Conservation (phyloP, 345 rosid genomes). For the Eucalyptus melliodora region DNA sequence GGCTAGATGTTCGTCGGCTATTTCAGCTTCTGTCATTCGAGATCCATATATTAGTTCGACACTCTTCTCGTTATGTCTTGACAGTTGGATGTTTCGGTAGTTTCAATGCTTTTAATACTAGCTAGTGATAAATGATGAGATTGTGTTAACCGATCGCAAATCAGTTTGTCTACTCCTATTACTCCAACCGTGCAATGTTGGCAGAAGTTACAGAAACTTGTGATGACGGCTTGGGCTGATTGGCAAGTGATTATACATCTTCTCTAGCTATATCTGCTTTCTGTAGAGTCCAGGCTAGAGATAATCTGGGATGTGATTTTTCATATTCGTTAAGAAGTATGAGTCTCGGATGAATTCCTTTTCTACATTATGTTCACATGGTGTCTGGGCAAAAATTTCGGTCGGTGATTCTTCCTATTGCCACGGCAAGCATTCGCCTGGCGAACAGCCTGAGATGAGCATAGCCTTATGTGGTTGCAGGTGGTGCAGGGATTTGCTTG, state of each 20-base stretch:
- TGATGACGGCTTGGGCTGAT: not conserved
- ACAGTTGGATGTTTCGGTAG: not conserved
- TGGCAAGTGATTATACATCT: not conserved
- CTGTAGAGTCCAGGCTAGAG: not conserved
- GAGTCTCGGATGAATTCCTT: not conserved
- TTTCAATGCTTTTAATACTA: not conserved
- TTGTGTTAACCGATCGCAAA: not conserved
- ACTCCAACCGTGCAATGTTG: not conserved
- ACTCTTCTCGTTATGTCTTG: not conserved
- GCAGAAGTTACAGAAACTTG: not conserved
- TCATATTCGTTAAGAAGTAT: not conserved
- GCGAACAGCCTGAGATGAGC: not conserved
- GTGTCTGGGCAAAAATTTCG: not conserved
- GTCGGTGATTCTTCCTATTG: not conserved
- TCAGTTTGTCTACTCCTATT: not conserved
- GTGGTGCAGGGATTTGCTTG: conserved; percentile 61
- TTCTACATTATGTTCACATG: not conserved
- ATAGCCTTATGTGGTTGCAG: not conserved
- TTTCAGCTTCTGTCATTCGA: not conserved
- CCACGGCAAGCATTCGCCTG: not conserved
- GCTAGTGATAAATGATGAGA: not conserved
- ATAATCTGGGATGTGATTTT: not conserved
- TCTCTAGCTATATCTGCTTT: not conserved
- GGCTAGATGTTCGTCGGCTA: not conserved
- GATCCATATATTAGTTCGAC: not conserved